These are phyloP conservation scores for Apodospora peruviana DNA, from an alignment of 495 filamentous ascomycete genomes.

Conservation along the genomic window DNA sequence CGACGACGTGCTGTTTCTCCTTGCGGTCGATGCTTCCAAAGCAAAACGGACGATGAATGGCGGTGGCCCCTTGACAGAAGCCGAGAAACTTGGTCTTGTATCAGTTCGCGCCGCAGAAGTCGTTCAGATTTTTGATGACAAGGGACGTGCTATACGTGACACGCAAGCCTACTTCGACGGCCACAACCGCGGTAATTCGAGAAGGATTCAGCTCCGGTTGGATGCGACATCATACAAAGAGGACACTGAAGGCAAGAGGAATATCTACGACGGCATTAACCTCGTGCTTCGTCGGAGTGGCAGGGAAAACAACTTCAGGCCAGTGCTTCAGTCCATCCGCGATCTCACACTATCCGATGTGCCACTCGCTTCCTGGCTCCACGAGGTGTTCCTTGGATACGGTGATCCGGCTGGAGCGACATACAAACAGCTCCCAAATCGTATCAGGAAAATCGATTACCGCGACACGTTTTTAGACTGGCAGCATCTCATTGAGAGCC, in stretches of 20 bases:
- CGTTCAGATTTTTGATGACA: conserved; percentile 82
- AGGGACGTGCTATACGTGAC: conserved; percentile 70
- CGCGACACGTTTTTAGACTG: conserved; percentile 93
- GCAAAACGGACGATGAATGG: conserved; percentile 52
- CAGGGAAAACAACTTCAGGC: conserved; percentile 96
- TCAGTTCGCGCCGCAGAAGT: conserved; percentile 79
- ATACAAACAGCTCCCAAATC: conserved; percentile 76
- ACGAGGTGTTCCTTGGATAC: conserved; percentile 95
- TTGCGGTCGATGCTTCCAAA: conserved; percentile 61
- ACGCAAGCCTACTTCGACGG: conserved; percentile 36
- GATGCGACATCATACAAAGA: conserved; percentile 74
- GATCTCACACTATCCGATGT: conserved; percentile 81
- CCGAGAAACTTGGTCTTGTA: conserved; percentile 58
- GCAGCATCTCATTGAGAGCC: conserved; percentile 85
- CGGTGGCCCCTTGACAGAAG: conserved; percentile 42
- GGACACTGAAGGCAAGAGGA: conserved; percentile 71
- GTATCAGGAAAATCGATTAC: conserved; percentile 73
- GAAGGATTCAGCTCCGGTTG: conserved; percentile 73
- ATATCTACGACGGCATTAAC: conserved; percentile 84
- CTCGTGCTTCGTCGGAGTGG: conserved; percentile 77
- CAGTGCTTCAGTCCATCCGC: conserved; percentile 85
- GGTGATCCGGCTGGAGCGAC: conserved; percentile 85
- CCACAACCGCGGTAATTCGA: conserved; percentile 42
- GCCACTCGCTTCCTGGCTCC: conserved; percentile 83
- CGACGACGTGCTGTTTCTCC: conserved; percentile 86